Evolutionary conservation across 768 basidiomycete species (phyloP).

Genomic region (Scleroderma bovista): DNA sequence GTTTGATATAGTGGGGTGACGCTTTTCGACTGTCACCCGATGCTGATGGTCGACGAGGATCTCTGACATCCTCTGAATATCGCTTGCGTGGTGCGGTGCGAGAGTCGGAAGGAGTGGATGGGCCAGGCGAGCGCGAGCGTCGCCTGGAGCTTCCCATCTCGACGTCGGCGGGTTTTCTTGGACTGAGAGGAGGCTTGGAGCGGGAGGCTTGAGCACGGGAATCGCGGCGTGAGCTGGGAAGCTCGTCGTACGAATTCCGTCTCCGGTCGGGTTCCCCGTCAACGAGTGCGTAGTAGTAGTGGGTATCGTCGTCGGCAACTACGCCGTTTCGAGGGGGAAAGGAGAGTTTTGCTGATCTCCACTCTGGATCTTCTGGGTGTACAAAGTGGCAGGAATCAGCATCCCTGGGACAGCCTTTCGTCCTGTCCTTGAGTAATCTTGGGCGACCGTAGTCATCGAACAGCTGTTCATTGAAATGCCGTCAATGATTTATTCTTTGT

Average conservation of each 20-base stretch:
- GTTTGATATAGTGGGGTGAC: neutral
- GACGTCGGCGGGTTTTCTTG: slow-evolving; percentile 7
- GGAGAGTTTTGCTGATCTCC: slow-evolving; percentile 26
- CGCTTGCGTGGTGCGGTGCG: slow-evolving; percentile 16
- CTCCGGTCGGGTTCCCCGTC: neutral
- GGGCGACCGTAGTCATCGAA: slow-evolving; percentile 25
- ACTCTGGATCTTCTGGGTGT: slow-evolving; percentile 29
- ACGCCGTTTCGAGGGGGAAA: slow-evolving; percentile 15
- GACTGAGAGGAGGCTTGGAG: neutral
- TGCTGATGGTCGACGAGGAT: slow-evolving; percentile 8
- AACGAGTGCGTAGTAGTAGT: slow-evolving; percentile 20
- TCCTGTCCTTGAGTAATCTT: slow-evolving; percentile 16
- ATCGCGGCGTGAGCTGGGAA: slow-evolving; percentile 7
- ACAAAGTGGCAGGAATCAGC: slow-evolving; percentile 23
- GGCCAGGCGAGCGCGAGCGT: slow-evolving; percentile 18
- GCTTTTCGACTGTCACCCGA: neutral
- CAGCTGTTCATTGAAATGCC: slow-evolving; percentile 11
- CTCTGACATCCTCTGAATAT: slow-evolving; percentile 5
- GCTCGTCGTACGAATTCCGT: neutral
- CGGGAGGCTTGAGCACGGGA: neutral
- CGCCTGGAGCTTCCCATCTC: slow-evolving; percentile 5
- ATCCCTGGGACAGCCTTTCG: slow-evolving; percentile 17
- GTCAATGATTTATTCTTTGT: slow-evolving; percentile 4
- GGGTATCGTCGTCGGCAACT: slow-evolving; percentile 17
- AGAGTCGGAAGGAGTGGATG: slow-evolving; percentile 22